Conservation (phyloP, 257 asterid genomes). For the Scutellaria baicalensis region DNA sequence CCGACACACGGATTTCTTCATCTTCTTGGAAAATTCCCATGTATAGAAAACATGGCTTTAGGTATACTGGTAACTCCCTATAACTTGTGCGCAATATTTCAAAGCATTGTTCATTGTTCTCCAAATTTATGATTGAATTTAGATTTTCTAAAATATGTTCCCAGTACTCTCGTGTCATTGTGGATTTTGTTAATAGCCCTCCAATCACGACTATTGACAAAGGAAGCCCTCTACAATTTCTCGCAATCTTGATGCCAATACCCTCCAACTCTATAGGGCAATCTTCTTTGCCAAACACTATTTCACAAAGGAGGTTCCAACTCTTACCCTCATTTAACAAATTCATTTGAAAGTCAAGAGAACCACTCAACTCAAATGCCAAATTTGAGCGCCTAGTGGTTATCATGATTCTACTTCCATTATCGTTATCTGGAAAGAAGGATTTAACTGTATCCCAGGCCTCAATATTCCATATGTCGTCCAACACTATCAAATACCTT, state of each 20-base stretch:
- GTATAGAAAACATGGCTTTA: neutral
- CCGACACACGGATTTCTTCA: neutral
- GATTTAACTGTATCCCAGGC: neutral
- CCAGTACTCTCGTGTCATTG: neutral
- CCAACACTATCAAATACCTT: neutral
- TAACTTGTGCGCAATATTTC: neutral
- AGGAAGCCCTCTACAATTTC: constrained; percentile 10
- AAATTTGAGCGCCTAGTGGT: neutral
- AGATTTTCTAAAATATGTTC: neutral
- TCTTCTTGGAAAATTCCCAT: neutral
- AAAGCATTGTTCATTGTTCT: neutral
- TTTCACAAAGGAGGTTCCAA: neutral
- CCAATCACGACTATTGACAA: neutral
- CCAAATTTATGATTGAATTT: neutral
- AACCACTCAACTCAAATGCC: neutral
- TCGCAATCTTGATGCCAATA: neutral
- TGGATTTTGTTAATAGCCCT: neutral
- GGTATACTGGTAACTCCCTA: neutral
- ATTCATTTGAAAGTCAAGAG: neutral
- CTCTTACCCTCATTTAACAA: neutral
- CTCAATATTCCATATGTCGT: neutral
- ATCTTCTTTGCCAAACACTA: neutral
- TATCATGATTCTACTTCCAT: neutral
- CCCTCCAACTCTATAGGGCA: neutral
- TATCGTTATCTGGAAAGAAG: neutral